phyloP scores from a whole-genome alignment of 805 yeast genomes.

The Hanseniaspora meyeri region DNA sequence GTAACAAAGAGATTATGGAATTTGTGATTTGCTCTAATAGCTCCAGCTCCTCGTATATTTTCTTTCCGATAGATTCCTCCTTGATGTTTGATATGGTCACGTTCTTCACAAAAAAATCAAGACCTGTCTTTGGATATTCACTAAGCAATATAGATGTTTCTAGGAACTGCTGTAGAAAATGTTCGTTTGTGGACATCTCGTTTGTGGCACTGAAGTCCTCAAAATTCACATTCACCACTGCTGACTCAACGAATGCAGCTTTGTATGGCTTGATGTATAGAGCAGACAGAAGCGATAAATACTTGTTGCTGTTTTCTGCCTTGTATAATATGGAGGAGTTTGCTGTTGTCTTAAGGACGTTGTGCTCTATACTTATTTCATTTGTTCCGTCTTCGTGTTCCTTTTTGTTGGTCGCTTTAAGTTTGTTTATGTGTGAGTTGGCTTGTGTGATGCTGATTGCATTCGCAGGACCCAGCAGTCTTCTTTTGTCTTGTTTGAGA shows the following conservation, averaged over 20 bases:
- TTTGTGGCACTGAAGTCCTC: constrained; percentile 25
- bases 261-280: constrained; percentile 78
- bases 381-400: constrained; percentile 1
- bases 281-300: constrained; percentile 65
- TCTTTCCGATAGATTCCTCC: constrained; percentile 24
- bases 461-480: constrained; percentile 71
- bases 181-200: constrained; percentile 27
- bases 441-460: constrained; percentile 42
- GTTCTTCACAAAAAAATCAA: constrained; percentile 62
- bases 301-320: constrained; percentile 65
- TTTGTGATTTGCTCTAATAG: constrained; percentile 31
- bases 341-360: constrained; percentile 21
- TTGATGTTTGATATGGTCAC: constrained; percentile 29
- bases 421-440: neutral
- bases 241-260: constrained; percentile 57
- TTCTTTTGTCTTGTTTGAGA: constrained; percentile 51
- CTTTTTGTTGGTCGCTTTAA: neutral
- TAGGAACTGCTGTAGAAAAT: constrained; percentile 29
- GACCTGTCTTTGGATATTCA: constrained; percentile 81
- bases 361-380: constrained; percentile 13
- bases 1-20: constrained; percentile 54
- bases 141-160: constrained; percentile 35
- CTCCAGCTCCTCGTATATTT: constrained; percentile 26
- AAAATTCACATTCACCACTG: constrained; percentile 45
- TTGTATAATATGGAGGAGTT: constrained; percentile 50